phyloP scores from a whole-genome alignment of 169 alveolate species.

The Cryptosporidium parvum region DNA sequence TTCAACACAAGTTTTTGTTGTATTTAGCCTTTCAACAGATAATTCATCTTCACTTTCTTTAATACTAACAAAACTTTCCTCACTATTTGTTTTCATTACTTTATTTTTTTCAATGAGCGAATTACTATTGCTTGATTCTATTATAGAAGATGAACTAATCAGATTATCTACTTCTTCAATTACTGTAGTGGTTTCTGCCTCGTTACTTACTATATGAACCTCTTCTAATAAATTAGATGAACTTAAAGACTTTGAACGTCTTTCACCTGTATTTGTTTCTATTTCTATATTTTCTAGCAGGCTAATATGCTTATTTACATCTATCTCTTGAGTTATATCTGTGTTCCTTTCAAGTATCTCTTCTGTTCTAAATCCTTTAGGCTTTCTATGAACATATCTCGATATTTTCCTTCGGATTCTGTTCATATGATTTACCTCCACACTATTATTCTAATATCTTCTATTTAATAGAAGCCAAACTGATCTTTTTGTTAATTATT shows the following conservation, averaged over 20 bases:
- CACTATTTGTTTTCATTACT: slow-evolving; percentile 53
- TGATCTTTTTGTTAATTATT: background rate
- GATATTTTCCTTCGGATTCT: slow-evolving; percentile 31
- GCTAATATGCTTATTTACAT: slow-evolving; percentile 4
- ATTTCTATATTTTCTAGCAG: background rate
- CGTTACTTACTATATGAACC: background rate
- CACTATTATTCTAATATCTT: background rate
- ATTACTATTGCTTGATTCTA: background rate
- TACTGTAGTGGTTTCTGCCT: background rate
- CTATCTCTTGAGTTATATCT: slow-evolving; percentile 7
- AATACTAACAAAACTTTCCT: slow-evolving; percentile 68
- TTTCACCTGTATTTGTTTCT: slow-evolving; percentile 22
- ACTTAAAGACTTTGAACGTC: slow-evolving; percentile 47
- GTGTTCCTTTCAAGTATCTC: slow-evolving; percentile 9
- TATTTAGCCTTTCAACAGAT: background rate
- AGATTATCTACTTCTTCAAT: background rate
- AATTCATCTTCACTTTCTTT: slow-evolving; percentile 45
- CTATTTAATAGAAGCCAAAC: background rate
- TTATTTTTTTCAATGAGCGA: background rate
- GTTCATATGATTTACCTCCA: slow-evolving; percentile 37
- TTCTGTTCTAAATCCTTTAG: slow-evolving; percentile 50
- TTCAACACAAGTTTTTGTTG: background rate
- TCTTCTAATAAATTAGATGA: background rate
- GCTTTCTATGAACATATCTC: slow-evolving; percentile 63
- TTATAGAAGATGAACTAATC: background rate